A percentile compares a stretch with the other conserved stretches of the same genome.
These are phyloP conservation scores for Phytophthora pisi DNA, from an alignment of 352 stramenopile genomes.

Conservation along the genomic window DNA sequence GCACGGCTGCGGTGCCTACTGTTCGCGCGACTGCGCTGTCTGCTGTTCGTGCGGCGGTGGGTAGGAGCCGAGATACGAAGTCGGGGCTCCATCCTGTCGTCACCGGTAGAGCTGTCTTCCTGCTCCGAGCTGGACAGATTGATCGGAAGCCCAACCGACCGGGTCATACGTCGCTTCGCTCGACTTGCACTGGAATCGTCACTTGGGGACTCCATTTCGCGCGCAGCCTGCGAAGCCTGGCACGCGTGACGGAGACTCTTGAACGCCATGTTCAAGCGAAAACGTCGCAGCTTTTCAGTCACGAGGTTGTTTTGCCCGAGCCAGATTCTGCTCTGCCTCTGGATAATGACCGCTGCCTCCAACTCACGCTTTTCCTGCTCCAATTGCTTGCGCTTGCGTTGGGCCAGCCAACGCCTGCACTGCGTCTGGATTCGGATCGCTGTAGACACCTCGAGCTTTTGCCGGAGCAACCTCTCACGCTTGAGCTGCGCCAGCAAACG, in stretches of 20 bases:
- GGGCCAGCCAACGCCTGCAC: conserved; percentile 35
- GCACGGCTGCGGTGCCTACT: conserved; percentile 29
- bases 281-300: conserved; percentile 31
- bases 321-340: conserved; percentile 34
- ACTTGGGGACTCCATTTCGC: conserved; percentile 42
- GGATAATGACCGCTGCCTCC: conserved; percentile 28
- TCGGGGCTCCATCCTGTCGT: conserved; percentile 31
- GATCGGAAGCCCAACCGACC: conserved; percentile 8
- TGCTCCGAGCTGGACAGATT: conserved; percentile 38
- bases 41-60: conserved; percentile 25
- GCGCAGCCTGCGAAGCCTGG: conserved; percentile 15
- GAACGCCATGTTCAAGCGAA: conserved; percentile 44
- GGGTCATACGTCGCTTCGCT: conserved; percentile 10
- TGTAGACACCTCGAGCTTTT: conserved; percentile 17
- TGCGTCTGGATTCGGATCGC: conserved; percentile 39
- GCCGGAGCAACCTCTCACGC: conserved; percentile 10
- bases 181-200: conserved; percentile 26
- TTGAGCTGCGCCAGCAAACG: conserved; percentile 14
- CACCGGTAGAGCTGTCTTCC: conserved; percentile 39
- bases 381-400: conserved; percentile 22
- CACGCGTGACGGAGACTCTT: conserved; percentile 37
- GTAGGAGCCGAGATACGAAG: conserved; percentile 28
- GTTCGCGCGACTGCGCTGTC: conserved; percentile 28
- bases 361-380: conserved; percentile 26
- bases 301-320: conserved; percentile 26